Evolutionary conservation across 352 stramenopile genomes (phyloP).

Genomic region (Pythium pyrilobum): DNA sequence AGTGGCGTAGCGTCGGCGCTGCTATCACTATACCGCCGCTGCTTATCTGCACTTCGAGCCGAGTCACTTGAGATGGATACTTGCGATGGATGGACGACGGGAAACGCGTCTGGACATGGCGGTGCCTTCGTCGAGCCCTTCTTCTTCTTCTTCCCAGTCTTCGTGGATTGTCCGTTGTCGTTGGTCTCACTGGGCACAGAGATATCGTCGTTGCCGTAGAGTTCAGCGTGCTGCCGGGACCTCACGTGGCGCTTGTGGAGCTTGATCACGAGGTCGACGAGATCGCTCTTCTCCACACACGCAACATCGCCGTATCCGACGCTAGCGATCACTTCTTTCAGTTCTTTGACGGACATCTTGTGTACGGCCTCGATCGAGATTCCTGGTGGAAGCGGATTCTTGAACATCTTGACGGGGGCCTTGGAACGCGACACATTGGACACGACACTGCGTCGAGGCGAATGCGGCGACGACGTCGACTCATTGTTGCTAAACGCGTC

Average conservation of each 20-base stretch:
- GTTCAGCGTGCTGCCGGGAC: constrained; percentile 17
- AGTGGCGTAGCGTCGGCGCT: constrained; percentile 10
- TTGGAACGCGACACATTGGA: constrained; percentile 33
- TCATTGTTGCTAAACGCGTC: constrained; percentile 48
- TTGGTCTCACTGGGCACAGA: background rate
- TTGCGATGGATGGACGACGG: background rate
- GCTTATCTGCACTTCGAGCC: background rate
- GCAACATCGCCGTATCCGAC: constrained; percentile 66
- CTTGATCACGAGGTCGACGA: constrained; percentile 81
- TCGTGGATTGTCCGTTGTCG: background rate
- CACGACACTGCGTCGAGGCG: constrained; percentile 20
- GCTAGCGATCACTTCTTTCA: constrained; percentile 70
- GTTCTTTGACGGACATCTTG: constrained; percentile 69
- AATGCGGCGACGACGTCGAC: constrained; percentile 5
- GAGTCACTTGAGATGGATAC: background rate
- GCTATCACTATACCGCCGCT: constrained; percentile 20
- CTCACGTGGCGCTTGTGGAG: constrained; percentile 58
- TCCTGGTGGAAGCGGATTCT: constrained; percentile 54
- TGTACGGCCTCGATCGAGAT: constrained; percentile 59
- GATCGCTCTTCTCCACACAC: constrained; percentile 78
- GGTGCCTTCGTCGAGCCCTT: background rate
- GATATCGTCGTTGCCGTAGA: constrained; percentile 39
- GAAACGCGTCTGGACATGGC: background rate
- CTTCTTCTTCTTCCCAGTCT: background rate
- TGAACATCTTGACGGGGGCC: constrained; percentile 37